Evolutionary conservation across 768 basidiomycete genomes (phyloP).

Genomic region (Mycena pura): DNA sequence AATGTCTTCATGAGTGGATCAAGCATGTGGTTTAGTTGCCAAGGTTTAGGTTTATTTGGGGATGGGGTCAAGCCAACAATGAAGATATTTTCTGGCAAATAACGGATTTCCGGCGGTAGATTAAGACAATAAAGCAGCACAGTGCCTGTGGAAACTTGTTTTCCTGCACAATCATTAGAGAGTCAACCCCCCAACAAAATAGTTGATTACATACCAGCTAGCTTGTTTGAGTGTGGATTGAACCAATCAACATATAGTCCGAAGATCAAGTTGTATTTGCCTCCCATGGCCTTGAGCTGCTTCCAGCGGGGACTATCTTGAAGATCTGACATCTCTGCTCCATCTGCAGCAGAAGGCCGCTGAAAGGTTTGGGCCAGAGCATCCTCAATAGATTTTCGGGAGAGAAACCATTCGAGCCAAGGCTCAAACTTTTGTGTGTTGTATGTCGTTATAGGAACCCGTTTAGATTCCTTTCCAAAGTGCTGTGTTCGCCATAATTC

Average conservation of each 20-base stretch:
- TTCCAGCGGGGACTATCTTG: constrained; percentile 12
- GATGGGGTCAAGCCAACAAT: constrained; percentile 34
- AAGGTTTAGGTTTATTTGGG: constrained; percentile 28
- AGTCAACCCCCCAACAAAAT: neutral
- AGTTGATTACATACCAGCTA: constrained; percentile 20
- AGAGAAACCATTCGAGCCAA: neutral
- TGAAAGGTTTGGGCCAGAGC: neutral
- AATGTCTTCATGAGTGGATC: neutral
- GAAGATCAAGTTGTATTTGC: constrained; percentile 21
- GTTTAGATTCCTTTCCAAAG: neutral
- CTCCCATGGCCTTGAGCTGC: neutral
- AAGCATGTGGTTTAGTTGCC: constrained; percentile 6
- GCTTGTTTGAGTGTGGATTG: constrained; percentile 29
- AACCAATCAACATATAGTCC: constrained; percentile 33
- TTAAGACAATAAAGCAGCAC: constrained; percentile 32
- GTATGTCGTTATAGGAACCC: neutral
- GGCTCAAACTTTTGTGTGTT: constrained; percentile 14
- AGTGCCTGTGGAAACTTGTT: constrained; percentile 12
- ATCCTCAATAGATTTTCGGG: neutral
- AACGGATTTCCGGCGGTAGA: constrained; percentile 29
- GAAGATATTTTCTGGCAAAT: constrained; percentile 31
- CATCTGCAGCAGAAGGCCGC: neutral
- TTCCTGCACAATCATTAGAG: neutral
- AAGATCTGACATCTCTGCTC: neutral
- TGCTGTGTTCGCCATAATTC: neutral